Conservation (phyloP, 495 filamentous ascomycete genomes). For the Extremus antarcticus region DNA sequence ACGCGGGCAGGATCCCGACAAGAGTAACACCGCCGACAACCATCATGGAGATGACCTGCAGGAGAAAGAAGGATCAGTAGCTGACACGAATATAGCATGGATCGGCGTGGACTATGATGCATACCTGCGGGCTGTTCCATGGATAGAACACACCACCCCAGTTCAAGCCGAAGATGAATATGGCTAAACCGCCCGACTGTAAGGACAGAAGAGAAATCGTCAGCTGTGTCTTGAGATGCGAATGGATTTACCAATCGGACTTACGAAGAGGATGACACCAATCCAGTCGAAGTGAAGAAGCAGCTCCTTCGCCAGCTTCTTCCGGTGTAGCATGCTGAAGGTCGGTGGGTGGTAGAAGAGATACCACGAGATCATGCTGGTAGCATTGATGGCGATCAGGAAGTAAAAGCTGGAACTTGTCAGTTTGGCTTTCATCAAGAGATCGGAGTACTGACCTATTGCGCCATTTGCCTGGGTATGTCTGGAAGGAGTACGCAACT, state of each 20-base stretch:
- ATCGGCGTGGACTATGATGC: no score
- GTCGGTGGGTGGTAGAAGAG: slow-evolving; percentile 24
- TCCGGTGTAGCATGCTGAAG: slow-evolving; percentile 19
- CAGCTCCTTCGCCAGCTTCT: slow-evolving; percentile 9
- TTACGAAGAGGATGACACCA: slow-evolving; percentile 32
- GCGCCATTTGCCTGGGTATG: not conserved
- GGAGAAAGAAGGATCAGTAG: no score
- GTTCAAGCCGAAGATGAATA: slow-evolving; percentile 38
- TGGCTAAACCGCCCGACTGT: slow-evolving; percentile 9
- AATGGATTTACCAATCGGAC: no score
- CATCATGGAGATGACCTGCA: no score
- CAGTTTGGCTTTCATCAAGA: slow-evolving; percentile 18
- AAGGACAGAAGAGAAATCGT: no score
- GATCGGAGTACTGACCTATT: slow-evolving; percentile 2
- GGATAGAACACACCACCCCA: slow-evolving; percentile 22
- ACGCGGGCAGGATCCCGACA: not conserved
- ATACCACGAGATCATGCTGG: slow-evolving; percentile 9
- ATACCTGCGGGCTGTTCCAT: slow-evolving; percentile 23
- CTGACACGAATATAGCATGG: no score
- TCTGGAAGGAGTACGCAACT: not conserved
- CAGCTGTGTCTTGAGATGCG: no score
- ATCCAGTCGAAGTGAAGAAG: slow-evolving; percentile 36
- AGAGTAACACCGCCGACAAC: not conserved
- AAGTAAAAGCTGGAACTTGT: slow-evolving; percentile 14
- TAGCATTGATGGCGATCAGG: slow-evolving; percentile 12